phyloP scores from a whole-genome alignment of 306 rosid genomes.

The Betula pendula region DNA sequence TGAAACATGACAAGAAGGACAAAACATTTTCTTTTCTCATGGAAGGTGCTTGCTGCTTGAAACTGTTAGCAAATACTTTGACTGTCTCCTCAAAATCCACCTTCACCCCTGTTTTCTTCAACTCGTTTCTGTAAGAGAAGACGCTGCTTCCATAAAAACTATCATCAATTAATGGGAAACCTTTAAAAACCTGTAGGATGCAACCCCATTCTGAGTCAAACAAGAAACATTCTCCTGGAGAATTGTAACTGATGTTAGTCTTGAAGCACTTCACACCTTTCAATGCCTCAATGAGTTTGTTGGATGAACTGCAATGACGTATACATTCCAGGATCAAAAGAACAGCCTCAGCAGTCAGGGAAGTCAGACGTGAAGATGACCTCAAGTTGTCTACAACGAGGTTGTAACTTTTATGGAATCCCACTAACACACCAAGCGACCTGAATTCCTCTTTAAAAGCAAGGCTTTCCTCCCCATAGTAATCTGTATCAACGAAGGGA shows the following conservation, averaged over 20 bases:
- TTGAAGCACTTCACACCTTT: slow-evolving; percentile 43
- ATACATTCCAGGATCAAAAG: slow-evolving; percentile 51
- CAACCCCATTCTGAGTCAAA: slow-evolving; percentile 59
- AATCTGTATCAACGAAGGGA: slow-evolving; percentile 58
- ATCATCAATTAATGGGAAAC: slow-evolving; percentile 51
- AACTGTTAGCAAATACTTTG: slow-evolving; percentile 33
- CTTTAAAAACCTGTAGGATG: slow-evolving; percentile 53
- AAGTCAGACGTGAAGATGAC: slow-evolving; percentile 34
- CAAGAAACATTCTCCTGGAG: slow-evolving; percentile 52
- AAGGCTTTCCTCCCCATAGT: slow-evolving; percentile 51
- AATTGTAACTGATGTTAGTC: slow-evolving; percentile 57
- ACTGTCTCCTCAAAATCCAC: slow-evolving; percentile 59
- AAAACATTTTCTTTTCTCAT: slow-evolving; percentile 38
- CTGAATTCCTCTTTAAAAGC: slow-evolving; percentile 48
- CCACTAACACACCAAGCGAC: slow-evolving; percentile 62
- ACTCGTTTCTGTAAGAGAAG: slow-evolving; percentile 26
- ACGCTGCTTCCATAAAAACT: slow-evolving; percentile 43
- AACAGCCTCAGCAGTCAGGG: slow-evolving; percentile 43
- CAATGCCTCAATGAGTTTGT: slow-evolving; percentile 30
- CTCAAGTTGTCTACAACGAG: slow-evolving; percentile 50
- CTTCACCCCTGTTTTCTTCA: slow-evolving; percentile 51
- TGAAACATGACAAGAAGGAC: slow-evolving; percentile 53
- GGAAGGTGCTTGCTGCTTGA: slow-evolving; percentile 39
- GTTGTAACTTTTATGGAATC: slow-evolving; percentile 31
- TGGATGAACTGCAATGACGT: not conserved